A percentile compares a stretch with the other conserved stretches of the same genome.
Evolutionary conservation across 345 rosid genomes (phyloP).

Genomic region (Balakata baccata): DNA sequence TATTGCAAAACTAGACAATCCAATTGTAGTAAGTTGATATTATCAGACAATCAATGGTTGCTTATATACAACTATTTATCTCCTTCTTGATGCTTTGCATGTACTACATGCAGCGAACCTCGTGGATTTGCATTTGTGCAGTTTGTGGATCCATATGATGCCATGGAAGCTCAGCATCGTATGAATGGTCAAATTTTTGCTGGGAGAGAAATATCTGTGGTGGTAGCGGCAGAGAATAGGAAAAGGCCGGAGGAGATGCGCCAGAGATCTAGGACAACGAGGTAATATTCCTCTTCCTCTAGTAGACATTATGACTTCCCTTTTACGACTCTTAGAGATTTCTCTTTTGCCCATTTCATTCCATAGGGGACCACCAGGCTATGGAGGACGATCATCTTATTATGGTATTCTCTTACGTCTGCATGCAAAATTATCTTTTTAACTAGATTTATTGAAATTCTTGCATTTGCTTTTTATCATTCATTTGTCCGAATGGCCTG

Average conservation of each 20-base stretch:
- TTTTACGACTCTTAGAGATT: neutral
- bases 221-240: slow-evolving; percentile 83
- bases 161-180: slow-evolving; percentile 80
- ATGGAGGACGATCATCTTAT: slow-evolving; percentile 58
- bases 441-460: neutral
- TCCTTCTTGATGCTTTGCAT: slow-evolving; percentile 22
- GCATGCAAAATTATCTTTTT: too few species aligned
- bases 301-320: neutral
- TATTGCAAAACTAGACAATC: slow-evolving; percentile 27
- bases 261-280: slow-evolving; percentile 52
- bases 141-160: slow-evolving; percentile 87
- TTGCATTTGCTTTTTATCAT: neutral
- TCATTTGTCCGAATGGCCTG: neutral
- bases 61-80: slow-evolving; percentile 9
- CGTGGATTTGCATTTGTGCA: slow-evolving; percentile 98
- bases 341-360: slow-evolving; percentile 16
- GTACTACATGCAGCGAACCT: slow-evolving; percentile 58
- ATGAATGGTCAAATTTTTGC: slow-evolving; percentile 84
- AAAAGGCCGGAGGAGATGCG: slow-evolving; percentile 99
- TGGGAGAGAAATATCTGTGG: slow-evolving; percentile 87
- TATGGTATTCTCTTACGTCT: slow-evolving; percentile 58
- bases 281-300: slow-evolving; percentile 30
- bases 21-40: slow-evolving; percentile 5
- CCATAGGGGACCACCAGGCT: slow-evolving; percentile 61
- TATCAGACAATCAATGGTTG: slow-evolving; percentile 17